Evolutionary conservation across 2,329 filamentous ascomycete genomes (phyloP).

Genomic region (Aspergillus ibericus): DNA sequence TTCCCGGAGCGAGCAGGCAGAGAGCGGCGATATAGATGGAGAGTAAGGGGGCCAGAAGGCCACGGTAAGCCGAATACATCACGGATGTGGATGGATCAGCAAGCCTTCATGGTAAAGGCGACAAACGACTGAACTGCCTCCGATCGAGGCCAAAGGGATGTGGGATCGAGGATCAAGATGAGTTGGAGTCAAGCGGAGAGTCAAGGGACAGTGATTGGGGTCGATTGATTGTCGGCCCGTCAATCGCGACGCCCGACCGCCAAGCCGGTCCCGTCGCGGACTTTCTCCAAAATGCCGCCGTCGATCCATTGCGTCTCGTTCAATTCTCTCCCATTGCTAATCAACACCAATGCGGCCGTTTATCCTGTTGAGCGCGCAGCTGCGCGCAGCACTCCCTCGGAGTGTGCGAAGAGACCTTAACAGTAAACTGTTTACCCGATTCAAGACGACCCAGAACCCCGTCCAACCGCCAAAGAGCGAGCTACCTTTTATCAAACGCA

Average conservation of each 20-base stretch:
- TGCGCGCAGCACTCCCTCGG: conserved; percentile 28
- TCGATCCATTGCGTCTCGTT: background rate
- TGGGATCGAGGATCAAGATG: background rate
- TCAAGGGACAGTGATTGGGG: background rate
- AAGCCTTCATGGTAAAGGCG: conserved; percentile 3
- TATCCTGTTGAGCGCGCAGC: conserved; percentile 32
- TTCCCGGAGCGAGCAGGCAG: conserved; percentile 23
- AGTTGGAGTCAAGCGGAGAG: background rate
- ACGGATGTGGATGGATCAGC: conserved; percentile 8
- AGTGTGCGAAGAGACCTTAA: conserved; percentile 28
- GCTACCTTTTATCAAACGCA: conserved; percentile 17
- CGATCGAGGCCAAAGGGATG: background rate
- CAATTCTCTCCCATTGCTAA: background rate
- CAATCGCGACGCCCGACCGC: background rate
- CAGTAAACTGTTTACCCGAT: conserved; percentile 27
- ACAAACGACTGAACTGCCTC: background rate
- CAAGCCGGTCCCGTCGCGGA: conserved; percentile 5
- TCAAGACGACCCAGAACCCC: conserved; percentile 30
- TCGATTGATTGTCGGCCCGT: background rate
- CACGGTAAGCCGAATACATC: conserved; percentile 33
- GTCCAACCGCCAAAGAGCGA: conserved; percentile 26
- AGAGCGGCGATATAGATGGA: conserved; percentile 27
- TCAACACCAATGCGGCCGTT: conserved; percentile 22
- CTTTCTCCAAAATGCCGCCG: background rate
- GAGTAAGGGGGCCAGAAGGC: conserved; percentile 26